Base-by-base conservation (phyloP, 805 yeast species). In the Ogataea siamensis region DNA sequence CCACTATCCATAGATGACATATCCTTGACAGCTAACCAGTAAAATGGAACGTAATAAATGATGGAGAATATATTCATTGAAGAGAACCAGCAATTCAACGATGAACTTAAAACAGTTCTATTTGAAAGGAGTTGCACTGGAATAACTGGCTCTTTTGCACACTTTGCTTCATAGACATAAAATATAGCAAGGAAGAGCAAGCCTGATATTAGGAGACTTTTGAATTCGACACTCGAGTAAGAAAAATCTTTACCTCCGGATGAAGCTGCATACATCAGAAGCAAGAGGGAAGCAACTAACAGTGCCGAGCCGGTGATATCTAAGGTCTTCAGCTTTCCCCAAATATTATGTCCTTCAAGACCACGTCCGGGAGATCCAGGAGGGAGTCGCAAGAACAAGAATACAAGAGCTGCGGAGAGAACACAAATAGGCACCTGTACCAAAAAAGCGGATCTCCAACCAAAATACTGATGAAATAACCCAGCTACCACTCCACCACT, bases 11-110 rank as follows among this genome's bases (percentile, higher is more conserved):
- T 40, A 8, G 62, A 52, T 7, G 51, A 28, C 29, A 57, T 29
- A 24, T 54, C 51, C 27, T 55, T 57, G 16, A 57, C 61, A 27
- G 51, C 40, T 1, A 47, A 39, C 62, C 62, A 78, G 52, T 70
- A 83, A 13, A 87, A 69, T 1, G 96, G 96, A 3, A 80, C 69
- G 58, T 80, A 86, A 62, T 71, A 87, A 39, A 86, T 55, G 46
- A 71, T 68, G 2, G 87, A 65, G 55, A 74, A 83, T 12, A 74
- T 71, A 1, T 78, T 70, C 83, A 85, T 84, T 5, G 87, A 77
- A 57, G 72, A 68, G 49, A 83, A 79, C 77, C 85, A 78, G 57
- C 80, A 81, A 29, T 82, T 71, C 39, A 84, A 62, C 0, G 87
- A 78, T 0, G 86, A 78, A 7, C 81, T 70, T 22, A 80, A 57